Base-by-base conservation (phyloP, 2,329 filamentous ascomycete species). In the Emydomyces testavorans region DNA sequence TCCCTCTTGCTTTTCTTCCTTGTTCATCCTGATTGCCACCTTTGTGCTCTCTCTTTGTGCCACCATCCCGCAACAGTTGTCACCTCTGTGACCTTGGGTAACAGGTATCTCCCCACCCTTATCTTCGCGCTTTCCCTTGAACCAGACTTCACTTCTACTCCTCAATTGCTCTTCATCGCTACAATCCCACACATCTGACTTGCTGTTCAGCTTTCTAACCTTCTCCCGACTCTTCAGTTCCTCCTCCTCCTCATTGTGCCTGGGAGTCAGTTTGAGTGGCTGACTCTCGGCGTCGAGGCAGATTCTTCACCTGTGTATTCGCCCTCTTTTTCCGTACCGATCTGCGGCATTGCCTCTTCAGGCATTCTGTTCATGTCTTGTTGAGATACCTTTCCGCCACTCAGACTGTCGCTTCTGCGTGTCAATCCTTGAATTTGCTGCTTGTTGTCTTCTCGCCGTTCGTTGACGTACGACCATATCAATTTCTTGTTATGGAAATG, bases 401-500 rank as follows among this genome's bases (percentile, higher is more conserved):
- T 11, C 15, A 7, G 11, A 34, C 45, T 32, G 29, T 41, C 45
- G 28, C 34, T 48, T 46, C 28, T 21, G 18, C 21, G 24, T 31
- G 31, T 21, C 41, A 35, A 26, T 24, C 23, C 24, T n/a, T 28
- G 29, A 7, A 15, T 23, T 38, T 13, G 3, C 18, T 31, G 16
- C 20, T 15, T 46, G 18, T 31, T 13, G 23, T 13, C 6, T 46
- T 28, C 13, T 6, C 15, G 21, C 37, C n/a, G 7, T 26, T 26
- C 37, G n/a, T 26, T 40, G 24, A 21, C 13, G 28, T 16, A 8
- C 32, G 21, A 21, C 28, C 38, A 36, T 29, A 20, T 18, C 29
- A 32, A n/a, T 13, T 11, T 43, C 39, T 13, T 52, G 42, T 46
- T 39, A 50, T 52, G 51, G 38, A 44, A 28, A 50, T 31, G 13